Conservation (phyloP, 1,139 yeast species). For the Protomyces pachydermus region DNA sequence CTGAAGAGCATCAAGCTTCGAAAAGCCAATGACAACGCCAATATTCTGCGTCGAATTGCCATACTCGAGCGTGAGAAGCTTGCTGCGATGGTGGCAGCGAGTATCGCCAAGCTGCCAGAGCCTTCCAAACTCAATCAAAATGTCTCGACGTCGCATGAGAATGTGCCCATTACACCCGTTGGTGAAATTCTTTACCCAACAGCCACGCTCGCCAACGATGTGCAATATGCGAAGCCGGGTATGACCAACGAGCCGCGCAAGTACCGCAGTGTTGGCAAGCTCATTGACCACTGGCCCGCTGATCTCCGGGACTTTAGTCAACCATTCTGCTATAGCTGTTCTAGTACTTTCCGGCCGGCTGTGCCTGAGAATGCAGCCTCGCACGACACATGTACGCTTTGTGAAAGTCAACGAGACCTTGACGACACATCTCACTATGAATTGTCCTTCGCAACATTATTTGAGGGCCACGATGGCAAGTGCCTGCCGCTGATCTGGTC, state of each 20-base stretch:
- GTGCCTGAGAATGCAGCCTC: neutral
- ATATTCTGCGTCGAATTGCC: neutral
- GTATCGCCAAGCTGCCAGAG: conserved; percentile 5
- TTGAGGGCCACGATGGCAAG: conserved; percentile 27
- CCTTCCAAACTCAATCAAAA: conserved; percentile 21
- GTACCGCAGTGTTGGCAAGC: conserved; percentile 24
- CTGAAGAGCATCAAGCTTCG: conserved; percentile 23
- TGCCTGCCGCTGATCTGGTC: conserved; percentile 26
- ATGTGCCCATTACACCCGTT: conserved; percentile 22
- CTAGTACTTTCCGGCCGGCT: conserved; percentile 12
- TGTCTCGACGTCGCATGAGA: conserved; percentile 15
- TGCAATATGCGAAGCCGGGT: conserved; percentile 3
- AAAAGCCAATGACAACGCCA: conserved; percentile 1
- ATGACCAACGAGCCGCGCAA: conserved; percentile 10
- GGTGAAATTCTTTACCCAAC: conserved; percentile 25
- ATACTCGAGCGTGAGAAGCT: conserved; percentile 5
- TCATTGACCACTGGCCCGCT: conserved; percentile 26
- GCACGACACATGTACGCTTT: conserved; percentile 3
- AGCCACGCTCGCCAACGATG: neutral
- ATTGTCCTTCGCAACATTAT: conserved; percentile 18
- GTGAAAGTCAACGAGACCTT: neutral
- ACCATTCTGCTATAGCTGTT: conserved; percentile 26
- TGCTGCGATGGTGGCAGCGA: conserved; percentile 6
- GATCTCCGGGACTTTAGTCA: conserved; percentile 25
- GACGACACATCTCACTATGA: conserved; percentile 21